Base-by-base conservation (phyloP, 1,284 basidiomycete species). In the Pseudomicrostroma phylloplanum region DNA sequence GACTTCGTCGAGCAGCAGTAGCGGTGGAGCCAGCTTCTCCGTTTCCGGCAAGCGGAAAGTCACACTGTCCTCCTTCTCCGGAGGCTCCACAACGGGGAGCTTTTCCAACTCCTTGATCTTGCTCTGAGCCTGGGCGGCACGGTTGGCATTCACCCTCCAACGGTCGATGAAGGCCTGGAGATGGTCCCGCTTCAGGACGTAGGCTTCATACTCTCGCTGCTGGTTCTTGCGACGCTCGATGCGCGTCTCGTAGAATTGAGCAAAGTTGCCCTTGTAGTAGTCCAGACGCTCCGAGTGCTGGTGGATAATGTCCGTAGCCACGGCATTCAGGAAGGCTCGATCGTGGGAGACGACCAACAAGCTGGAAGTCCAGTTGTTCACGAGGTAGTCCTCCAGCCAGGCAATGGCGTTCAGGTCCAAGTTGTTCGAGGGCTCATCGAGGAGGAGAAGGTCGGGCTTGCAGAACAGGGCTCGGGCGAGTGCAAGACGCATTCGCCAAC, bases 401-500 rank as follows among this genome's bases (percentile, higher is more conserved):
- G 76, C 79, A 60, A 82, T 74, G 40, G 84, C 84, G 71, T 85
- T 84, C 65, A 85, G 74, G 74, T 94, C 67, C 89, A 74, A 58
- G 80, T 83, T 96, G 89, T 99, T 98, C n/a, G 93, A 96, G 79
- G 94, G 94, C 66, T 76, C 73, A 48, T 73, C 69, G 55, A 70
- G 63, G 73, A 76, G 75, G 61, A 78, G 66, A 63, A 78, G 53
- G 56, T 77, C 76, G 6, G 75, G 76, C 62, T 97, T 96, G 68
- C 97, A 96, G 76, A 98, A 99, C 6, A 96, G 83, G 2, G 92
- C 92, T 72, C 90, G 88, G 63, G 96, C 96, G 66, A 98, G 87
- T 39, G 94, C 96, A 70, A 98, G 88, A 86, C 97, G 97, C 96
- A 98, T 98, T 86, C 98, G 84, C 92, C 92, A 96, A 82, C 96